Percentiles rank a stretch among this genome's conserved stretches.
Evolutionary conservation across 1,284 basidiomycete species (phyloP).

Genomic region (Naganishia liquefaciens): DNA sequence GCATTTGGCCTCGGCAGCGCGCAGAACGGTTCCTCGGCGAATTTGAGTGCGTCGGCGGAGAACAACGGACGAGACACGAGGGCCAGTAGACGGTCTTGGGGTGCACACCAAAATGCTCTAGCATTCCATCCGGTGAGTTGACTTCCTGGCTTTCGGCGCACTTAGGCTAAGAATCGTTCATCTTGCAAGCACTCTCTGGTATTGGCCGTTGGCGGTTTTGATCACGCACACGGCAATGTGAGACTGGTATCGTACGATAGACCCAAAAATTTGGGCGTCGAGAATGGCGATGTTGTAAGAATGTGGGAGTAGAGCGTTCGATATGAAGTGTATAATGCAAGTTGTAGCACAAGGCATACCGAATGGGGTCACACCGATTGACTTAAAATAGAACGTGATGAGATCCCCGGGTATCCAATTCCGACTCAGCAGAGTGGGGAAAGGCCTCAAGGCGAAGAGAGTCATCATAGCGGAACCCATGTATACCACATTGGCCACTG

Average conservation of each 20-base stretch:
- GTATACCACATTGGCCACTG: no score
- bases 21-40: slow-evolving; percentile 6
- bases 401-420: no score
- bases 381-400: no score
- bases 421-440: no score
- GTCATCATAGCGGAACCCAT: no score
- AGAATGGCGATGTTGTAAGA: slow-evolving; percentile 15
- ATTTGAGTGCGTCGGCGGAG: not conserved
- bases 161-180: not conserved
- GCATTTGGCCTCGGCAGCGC: slow-evolving; percentile 12
- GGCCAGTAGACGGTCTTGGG: slow-evolving; percentile 29
- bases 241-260: slow-evolving; percentile 44
- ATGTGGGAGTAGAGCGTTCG: slow-evolving; percentile 5
- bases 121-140: slow-evolving; percentile 53
- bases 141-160: not conserved
- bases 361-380: not conserved
- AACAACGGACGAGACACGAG: slow-evolving; percentile 1
- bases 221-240: slow-evolving; percentile 48
- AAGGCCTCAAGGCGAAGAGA: no score
- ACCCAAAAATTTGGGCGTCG: slow-evolving; percentile 6
- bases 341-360: slow-evolving; percentile 1
- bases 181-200: slow-evolving; percentile 47
- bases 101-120: slow-evolving; percentile 48
- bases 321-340: not conserved
- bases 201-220: slow-evolving; percentile 51